Conservation (phyloP, 805 yeast species). For the Danielia oregonensis region DNA sequence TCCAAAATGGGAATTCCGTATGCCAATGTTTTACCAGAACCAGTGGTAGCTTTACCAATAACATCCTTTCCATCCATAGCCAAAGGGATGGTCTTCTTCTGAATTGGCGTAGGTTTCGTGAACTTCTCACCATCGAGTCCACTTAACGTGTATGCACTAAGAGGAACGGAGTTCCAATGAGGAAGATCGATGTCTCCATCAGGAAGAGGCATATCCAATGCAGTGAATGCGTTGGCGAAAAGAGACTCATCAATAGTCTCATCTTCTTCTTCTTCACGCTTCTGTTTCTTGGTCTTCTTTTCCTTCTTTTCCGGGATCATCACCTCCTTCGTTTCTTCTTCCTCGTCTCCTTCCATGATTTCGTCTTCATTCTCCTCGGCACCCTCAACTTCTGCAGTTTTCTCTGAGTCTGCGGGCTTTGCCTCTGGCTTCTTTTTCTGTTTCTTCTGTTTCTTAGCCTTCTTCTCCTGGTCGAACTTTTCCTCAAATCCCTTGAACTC, state of each 20-base stretch:
- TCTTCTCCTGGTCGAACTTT: conserved; percentile 5
- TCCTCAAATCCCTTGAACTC: conserved; percentile 27
- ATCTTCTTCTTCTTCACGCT: conserved; percentile 5
- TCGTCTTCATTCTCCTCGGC: background rate
- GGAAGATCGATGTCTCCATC: conserved; percentile 48
- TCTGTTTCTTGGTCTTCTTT: background rate
- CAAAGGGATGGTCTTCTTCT: conserved; percentile 66
- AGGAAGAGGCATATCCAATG: conserved; percentile 20
- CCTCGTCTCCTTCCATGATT: background rate
- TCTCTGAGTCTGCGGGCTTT: background rate
- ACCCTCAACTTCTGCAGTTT: background rate
- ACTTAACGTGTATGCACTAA: conserved; percentile 55
- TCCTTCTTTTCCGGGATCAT: background rate
- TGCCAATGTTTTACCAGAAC: conserved; percentile 96
- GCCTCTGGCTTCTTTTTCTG: background rate
- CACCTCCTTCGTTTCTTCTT: background rate
- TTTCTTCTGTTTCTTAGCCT: background rate
- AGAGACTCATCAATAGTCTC: conserved; percentile 16
- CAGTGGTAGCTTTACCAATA: conserved; percentile 95
- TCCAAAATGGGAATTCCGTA: conserved; percentile 92
- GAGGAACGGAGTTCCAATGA: conserved; percentile 49
- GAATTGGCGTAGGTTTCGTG: conserved; percentile 78
- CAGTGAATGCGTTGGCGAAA: conserved; percentile 26
- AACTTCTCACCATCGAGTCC: conserved; percentile 62
- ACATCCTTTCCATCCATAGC: conserved; percentile 75